A percentile compares a stretch with the other conserved stretches of the same genome.
Evolutionary conservation across 352 stramenopile species (phyloP).

Genomic region (Phytophthora hibernalis): DNA sequence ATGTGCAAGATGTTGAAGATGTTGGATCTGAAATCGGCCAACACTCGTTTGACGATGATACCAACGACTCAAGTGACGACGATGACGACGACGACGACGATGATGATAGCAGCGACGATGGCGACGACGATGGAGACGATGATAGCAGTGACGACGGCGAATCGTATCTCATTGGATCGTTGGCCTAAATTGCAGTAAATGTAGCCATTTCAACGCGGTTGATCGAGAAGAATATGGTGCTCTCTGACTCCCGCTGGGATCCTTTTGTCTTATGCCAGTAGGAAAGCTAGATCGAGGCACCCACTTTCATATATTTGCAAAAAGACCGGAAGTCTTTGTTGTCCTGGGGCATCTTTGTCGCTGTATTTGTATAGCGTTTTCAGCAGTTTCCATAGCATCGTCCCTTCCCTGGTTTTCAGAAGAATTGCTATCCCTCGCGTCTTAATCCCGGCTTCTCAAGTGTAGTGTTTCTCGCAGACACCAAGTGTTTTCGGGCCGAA

Average conservation of each 20-base stretch:
- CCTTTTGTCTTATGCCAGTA: slow-evolving; percentile 3
- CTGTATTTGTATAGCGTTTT: not conserved
- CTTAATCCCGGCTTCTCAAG: too few species aligned
- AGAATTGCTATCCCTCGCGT: too few species aligned
- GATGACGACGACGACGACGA: slow-evolving; percentile 59
- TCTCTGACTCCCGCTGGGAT: slow-evolving; percentile 5
- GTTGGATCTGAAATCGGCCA: slow-evolving; percentile 41
- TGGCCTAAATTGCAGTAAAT: slow-evolving; percentile 25
- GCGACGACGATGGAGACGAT: slow-evolving; percentile 40
- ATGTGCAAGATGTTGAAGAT: slow-evolving; percentile 31
- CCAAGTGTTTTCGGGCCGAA: too few species aligned
- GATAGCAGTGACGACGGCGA: slow-evolving; percentile 48
- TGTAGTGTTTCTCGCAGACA: too few species aligned
- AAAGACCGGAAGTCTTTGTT: slow-evolving; percentile 15
- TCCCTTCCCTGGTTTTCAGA: too few species aligned
- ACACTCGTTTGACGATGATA: slow-evolving; percentile 49
- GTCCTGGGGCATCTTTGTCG: not conserved
- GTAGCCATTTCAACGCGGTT: not conserved
- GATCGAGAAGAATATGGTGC: slow-evolving; percentile 7
- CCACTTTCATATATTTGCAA: slow-evolving; percentile 28
- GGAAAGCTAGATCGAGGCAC: slow-evolving; percentile 17
- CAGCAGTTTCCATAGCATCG: too few species aligned
- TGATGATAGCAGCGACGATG: slow-evolving; percentile 42
- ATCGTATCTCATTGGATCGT: slow-evolving; percentile 36
- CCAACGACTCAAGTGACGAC: slow-evolving; percentile 55